Base-by-base conservation (phyloP, 768 basidiomycete genomes). In the Suillus subalutaceus region DNA sequence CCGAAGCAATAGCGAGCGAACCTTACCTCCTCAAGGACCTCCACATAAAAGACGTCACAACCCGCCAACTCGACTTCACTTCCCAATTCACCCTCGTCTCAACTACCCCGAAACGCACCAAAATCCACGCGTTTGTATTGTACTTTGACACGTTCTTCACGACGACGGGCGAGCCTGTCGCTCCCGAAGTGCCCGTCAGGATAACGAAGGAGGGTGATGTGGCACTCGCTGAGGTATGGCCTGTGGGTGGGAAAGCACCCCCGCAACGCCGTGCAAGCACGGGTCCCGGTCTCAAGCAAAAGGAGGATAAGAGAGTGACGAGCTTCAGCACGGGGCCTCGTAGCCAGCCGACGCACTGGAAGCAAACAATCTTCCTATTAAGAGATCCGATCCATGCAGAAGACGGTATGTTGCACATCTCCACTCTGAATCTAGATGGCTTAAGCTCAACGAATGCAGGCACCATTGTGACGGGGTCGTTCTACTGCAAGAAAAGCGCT, bases 91-190 rank as follows among this genome's bases (percentile, higher is more conserved):
- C 81, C 2, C 85, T 99, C 46, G 76, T 82, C n/a, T 87, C 89
- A 6, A 89, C 85, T 1, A 81, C 84, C 2, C 79, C 82, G 13
- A 85, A 85, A 67, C 84, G 87, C 41, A 86, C 84, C 6, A 90
- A 90, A 73, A 82, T 92, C 52, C 88, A 88, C 73, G 84, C 92
- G 7, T 89, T 99, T 79, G 83, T 97, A 32, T 87, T 96, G 20
- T 97, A 97, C 80, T 99, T 99, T 72, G 97, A 99, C 79, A 91
- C 92, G 0, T 98, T 96, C 83, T 98, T 99, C 83, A 88, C 88
- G 1, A 76, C 81, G 67, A 52, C 81, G 77, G 37, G 90, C 85
- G 80, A 80, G 52, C 85, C 85, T 1, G 78, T 90, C 7, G 76
- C 88, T 0, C 80, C 85, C 0, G 79, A 80, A 41, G 84, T 84